These are phyloP conservation scores for Uronychia setigera DNA, from an alignment of 73 alveolate species.

Conservation along the genomic window DNA sequence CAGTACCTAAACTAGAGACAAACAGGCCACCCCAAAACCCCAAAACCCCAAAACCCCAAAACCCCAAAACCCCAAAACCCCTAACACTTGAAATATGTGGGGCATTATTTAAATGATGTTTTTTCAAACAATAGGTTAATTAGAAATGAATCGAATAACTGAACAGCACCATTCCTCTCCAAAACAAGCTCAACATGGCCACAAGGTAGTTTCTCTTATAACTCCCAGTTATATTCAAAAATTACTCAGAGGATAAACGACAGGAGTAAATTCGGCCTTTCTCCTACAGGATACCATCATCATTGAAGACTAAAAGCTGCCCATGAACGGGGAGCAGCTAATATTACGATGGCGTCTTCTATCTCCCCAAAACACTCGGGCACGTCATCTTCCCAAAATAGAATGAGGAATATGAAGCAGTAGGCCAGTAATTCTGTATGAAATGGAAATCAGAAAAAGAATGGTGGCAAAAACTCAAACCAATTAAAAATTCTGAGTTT, in stretches of 20 bases:
- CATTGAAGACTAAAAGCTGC: not conserved
- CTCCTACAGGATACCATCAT: not conserved
- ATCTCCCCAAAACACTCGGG: not conserved
- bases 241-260: not conserved
- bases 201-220: not conserved
- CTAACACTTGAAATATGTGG: too few relatives aligned
- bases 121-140: too few relatives aligned
- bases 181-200: not conserved
- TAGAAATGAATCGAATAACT: not conserved
- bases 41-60: too few relatives aligned
- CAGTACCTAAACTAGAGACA: too few relatives aligned
- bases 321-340: not conserved
- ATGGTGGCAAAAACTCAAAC: not conserved
- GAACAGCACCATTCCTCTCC: not conserved
- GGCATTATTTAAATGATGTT: too few relatives aligned
- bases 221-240: not conserved
- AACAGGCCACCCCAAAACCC: too few relatives aligned
- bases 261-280: not conserved
- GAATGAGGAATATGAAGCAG: not conserved
- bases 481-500: not conserved
- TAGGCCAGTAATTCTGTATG: not conserved
- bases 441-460: not conserved
- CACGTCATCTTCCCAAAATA: not conserved
- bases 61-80: too few relatives aligned
- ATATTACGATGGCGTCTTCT: not conserved